Conservation (phyloP, 2,329 filamentous ascomycete genomes). For the Cercospora citrullina region DNA sequence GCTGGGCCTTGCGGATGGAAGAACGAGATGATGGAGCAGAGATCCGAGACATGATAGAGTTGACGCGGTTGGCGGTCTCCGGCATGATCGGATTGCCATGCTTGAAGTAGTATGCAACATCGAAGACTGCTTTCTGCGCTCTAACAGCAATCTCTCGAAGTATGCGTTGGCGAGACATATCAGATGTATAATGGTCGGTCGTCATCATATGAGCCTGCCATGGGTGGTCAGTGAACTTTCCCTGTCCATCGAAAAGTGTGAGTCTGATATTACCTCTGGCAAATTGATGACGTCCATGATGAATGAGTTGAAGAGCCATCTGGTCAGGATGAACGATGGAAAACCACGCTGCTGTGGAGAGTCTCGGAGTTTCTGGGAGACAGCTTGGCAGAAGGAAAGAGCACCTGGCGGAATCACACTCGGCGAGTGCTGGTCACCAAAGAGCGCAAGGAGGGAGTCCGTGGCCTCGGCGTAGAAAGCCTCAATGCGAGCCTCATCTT, state of each 20-base stretch:
- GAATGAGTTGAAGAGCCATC: conserved; percentile 91
- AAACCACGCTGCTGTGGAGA: conserved; percentile 69
- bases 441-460: conserved; percentile 75
- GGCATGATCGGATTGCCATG: conserved; percentile 64
- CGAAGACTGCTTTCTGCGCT: conserved; percentile 75
- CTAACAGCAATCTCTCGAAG: conserved; percentile 74
- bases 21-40: neutral
- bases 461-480: conserved; percentile 86
- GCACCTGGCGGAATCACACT: conserved; percentile 85
- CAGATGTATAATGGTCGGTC: conserved; percentile 87
- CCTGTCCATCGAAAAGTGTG: neutral
- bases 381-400: conserved; percentile 79
- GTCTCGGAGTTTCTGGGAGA: conserved; percentile 67
- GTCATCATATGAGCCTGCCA: conserved; percentile 62
- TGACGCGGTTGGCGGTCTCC: conserved; percentile 66
- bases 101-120: conserved; percentile 68
- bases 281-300: conserved; percentile 80
- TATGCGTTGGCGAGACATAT: conserved; percentile 79
- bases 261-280: conserved; percentile 66
- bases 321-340: conserved; percentile 79
- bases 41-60: conserved; percentile 60
- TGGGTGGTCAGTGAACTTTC: conserved; percentile 36
- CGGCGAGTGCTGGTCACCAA: conserved; percentile 74
- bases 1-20: neutral
- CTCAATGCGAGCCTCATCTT: conserved; percentile 79